Evolutionary conservation across 345 rosid genomes (phyloP).

Genomic region (Eucalyptus caleyi): DNA sequence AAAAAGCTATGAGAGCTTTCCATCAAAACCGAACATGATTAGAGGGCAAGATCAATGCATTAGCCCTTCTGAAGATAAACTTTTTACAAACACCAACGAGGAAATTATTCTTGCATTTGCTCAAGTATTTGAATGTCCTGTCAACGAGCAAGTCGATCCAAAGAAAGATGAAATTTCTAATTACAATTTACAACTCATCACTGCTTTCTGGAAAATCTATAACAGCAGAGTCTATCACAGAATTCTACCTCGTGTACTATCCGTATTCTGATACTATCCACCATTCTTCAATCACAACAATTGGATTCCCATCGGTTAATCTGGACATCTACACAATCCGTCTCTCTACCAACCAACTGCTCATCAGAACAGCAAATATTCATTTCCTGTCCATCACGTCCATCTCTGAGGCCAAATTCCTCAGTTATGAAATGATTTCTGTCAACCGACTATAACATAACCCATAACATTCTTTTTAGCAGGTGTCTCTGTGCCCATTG

Average conservation of each 20-base stretch:
- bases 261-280: neutral
- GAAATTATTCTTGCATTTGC: neutral
- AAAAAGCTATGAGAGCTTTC: neutral
- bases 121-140: neutral
- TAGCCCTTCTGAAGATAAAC: neutral
- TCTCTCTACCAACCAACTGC: neutral
- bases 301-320: neutral
- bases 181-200: neutral
- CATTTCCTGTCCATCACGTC: neutral
- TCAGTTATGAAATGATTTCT: neutral
- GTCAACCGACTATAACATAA: neutral
- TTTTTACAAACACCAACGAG: neutral
- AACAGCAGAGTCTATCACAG: neutral
- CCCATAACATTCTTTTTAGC: neutral
- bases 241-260: neutral
- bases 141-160: neutral
- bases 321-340: neutral
- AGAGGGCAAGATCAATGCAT: neutral
- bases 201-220: neutral
- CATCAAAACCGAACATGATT: neutral
- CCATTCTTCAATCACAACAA: neutral
- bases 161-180: neutral
- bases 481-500: neutral
- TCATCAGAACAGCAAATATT: neutral
- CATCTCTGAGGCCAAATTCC: neutral